Evolutionary conservation across 768 basidiomycete genomes (phyloP).

Genomic region (Lactarius tabidus): DNA sequence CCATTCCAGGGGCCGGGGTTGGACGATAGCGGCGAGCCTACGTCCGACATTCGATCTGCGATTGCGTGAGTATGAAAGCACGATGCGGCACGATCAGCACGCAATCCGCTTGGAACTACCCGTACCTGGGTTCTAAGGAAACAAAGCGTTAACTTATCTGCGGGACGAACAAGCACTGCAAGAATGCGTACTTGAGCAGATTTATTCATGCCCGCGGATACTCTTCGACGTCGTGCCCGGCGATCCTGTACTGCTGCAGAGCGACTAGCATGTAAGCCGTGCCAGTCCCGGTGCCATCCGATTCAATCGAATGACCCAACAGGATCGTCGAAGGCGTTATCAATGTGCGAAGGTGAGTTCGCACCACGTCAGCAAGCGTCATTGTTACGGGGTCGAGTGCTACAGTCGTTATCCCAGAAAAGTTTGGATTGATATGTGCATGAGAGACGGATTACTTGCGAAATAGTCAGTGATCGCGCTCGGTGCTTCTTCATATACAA

Average conservation of each 20-base stretch:
- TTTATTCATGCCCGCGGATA: conserved; percentile 91
- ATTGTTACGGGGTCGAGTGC: conserved; percentile 67
- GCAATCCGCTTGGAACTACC: conserved; percentile 78
- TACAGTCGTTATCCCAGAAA: conserved; percentile 88
- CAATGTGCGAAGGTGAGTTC: conserved; percentile 59
- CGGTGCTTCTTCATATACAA: conserved; percentile 83
- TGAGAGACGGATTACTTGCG: conserved; percentile 31
- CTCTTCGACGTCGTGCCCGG: conserved; percentile 94
- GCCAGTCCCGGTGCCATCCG: conserved; percentile 91
- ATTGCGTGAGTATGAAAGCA: no score
- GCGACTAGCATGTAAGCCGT: conserved; percentile 97
- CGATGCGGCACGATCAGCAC: conserved; percentile 90
- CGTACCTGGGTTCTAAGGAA: conserved; percentile 62
- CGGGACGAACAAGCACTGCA: conserved; percentile 26
- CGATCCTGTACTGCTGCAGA: conserved; percentile 76
- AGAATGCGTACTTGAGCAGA: conserved; percentile 71
- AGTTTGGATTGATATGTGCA: conserved; percentile 44
- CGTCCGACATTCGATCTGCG: no score
- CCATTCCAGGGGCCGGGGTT: no score
- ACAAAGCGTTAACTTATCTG: background rate
- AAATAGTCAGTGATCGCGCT: conserved; percentile 87
- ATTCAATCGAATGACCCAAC: conserved; percentile 93
- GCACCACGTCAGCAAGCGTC: conserved; percentile 75
- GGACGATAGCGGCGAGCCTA: no score
- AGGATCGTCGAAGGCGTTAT: conserved; percentile 72